Percentiles rank a stretch among this genome's conserved stretches.
Evolutionary conservation across 2,329 filamentous ascomycete genomes (phyloP).

Genomic region (Penicillium glabrum): DNA sequence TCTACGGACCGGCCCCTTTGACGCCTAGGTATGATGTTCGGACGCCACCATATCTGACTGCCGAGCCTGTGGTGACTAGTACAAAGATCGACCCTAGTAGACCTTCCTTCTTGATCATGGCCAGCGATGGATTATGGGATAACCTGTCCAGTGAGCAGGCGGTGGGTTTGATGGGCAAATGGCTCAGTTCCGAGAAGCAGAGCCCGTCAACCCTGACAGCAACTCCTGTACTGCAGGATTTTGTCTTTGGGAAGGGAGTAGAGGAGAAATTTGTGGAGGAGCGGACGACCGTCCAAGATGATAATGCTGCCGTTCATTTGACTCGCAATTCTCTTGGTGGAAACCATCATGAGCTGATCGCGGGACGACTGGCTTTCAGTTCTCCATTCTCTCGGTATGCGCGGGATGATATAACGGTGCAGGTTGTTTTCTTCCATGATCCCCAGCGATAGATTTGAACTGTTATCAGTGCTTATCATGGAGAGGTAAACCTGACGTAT

Average conservation of each 20-base stretch:
- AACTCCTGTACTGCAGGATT: conserved; percentile 17
- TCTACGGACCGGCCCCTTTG: conserved; percentile 46
- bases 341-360: conserved; percentile 36
- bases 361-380: conserved; percentile 28
- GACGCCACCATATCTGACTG: conserved; percentile 68
- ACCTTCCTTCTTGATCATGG: conserved; percentile 64
- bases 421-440: conserved; percentile 45
- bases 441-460: neutral
- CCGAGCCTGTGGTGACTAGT: conserved; percentile 64
- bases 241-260: conserved; percentile 24
- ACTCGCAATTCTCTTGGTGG: conserved; percentile 56
- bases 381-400: conserved; percentile 36
- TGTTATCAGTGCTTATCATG: neutral
- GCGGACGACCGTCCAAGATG: conserved; percentile 52
- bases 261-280: conserved; percentile 41
- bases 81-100: conserved; percentile 50
- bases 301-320: conserved; percentile 54
- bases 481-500: neutral
- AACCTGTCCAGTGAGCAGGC: conserved; percentile 58
- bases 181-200: conserved; percentile 46
- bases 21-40: conserved; percentile 31
- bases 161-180: conserved; percentile 58
- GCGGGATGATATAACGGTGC: conserved; percentile 54
- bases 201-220: conserved; percentile 24
- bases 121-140: conserved; percentile 68